These are phyloP conservation scores for Diversispora epigaea DNA, from an alignment of 192 early-diverging fungal genomes.

Conservation along the genomic window DNA sequence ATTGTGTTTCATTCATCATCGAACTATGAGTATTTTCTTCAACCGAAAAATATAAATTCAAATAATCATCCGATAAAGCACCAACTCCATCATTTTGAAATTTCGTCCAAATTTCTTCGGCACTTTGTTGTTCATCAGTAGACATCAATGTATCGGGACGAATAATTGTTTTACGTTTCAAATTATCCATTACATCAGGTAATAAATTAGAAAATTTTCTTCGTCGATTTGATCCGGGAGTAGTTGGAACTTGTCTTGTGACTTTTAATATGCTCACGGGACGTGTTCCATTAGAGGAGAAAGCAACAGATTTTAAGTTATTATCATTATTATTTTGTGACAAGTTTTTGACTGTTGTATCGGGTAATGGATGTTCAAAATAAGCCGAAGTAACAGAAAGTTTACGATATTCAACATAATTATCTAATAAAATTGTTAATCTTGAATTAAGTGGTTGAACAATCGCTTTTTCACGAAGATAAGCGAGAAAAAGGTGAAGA, in stretches of 20 bases:
- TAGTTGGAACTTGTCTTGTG: neutral
- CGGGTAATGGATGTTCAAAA: neutral
- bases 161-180: slow-evolving; percentile 23
- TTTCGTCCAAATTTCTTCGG: slow-evolving; percentile 24
- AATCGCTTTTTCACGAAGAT: slow-evolving; percentile 9
- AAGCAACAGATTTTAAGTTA: neutral
- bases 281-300: neutral
- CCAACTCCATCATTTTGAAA: slow-evolving; percentile 27
- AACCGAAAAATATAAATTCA: slow-evolving; percentile 27
- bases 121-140: slow-evolving; percentile 7
- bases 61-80: slow-evolving; percentile 23
- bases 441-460: neutral
- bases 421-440: slow-evolving; percentile 29
- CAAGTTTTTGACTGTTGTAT: too few species aligned
- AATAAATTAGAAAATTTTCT: neutral
- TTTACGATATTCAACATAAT: slow-evolving; percentile 25
- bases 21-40: neutral
- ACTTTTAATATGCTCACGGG: slow-evolving; percentile 24
- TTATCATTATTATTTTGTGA: too few species aligned
- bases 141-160: slow-evolving; percentile 27
- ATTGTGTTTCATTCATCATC: neutral
- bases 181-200: slow-evolving; percentile 4
- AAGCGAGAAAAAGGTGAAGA: slow-evolving; percentile 28
- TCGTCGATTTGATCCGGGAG: neutral
- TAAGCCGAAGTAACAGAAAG: neutral